Conservation (phyloP, 257 asterid genomes). For the Echites panduratus region DNA sequence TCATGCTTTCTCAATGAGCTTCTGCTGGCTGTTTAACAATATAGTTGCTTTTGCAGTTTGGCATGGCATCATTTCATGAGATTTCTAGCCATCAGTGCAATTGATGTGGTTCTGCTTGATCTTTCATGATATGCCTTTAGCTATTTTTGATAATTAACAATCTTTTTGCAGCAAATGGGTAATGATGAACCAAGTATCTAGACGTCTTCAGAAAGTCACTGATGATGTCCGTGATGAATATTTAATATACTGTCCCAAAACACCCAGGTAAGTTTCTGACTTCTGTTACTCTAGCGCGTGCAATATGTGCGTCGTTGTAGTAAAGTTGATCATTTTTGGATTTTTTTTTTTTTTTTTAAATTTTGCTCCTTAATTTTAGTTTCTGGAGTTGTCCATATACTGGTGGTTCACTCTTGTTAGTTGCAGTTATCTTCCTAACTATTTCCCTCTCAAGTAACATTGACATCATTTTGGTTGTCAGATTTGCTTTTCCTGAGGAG, state of each 20-base stretch:
- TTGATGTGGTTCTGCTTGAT: not conserved
- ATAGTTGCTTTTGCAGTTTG: not conserved
- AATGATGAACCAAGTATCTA: slow-evolving; percentile 93
- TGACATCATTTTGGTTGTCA: slow-evolving; percentile 28
- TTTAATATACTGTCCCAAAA: slow-evolving; percentile 60
- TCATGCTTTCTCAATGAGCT: not conserved
- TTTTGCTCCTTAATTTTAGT: not conserved
- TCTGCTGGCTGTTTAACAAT: not conserved
- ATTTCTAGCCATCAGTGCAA: not conserved
- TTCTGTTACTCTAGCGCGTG: not conserved
- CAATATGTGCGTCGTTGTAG: not conserved
- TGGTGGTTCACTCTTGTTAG: not conserved
- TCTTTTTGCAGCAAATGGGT: slow-evolving; percentile 86
- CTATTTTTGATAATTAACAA: not conserved
- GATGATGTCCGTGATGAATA: slow-evolving; percentile 91
- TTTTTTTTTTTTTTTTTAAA: not conserved
- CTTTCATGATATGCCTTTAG: not conserved
- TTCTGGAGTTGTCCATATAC: not conserved
- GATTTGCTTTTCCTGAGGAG: slow-evolving; percentile 88
- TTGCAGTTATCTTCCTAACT: not conserved
- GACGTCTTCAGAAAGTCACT: slow-evolving; percentile 85
- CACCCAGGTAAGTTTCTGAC: slow-evolving; percentile 47
- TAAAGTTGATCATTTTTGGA: not conserved
- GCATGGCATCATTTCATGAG: not conserved
- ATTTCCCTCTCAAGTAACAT: slow-evolving; percentile 2